Conservation (phyloP, 1,139 yeast genomes). For the Sugiyamaella paludigena region DNA sequence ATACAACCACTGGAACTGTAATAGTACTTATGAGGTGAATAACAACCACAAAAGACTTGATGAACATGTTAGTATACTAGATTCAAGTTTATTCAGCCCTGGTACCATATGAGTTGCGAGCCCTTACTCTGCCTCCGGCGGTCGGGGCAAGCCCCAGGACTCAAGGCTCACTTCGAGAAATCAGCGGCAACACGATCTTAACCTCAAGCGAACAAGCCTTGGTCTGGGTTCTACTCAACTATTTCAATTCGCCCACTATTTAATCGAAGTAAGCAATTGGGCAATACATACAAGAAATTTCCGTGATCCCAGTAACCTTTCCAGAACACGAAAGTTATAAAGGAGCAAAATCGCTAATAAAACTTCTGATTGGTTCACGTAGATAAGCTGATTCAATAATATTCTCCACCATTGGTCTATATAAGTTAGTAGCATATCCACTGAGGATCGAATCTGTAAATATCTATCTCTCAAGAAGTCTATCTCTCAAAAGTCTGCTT, state of each 20-base stretch:
- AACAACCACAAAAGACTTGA: constrained; percentile 33
- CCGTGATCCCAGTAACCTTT: constrained; percentile 61
- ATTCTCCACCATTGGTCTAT: constrained; percentile 65
- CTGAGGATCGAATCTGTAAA: too few relatives aligned
- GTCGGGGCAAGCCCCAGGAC: too few relatives aligned
- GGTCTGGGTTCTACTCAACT: background rate
- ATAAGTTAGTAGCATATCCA: background rate
- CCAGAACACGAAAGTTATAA: constrained; percentile 61
- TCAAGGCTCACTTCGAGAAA: too few relatives aligned
- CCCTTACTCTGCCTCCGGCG: background rate
- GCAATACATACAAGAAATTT: constrained; percentile 43
- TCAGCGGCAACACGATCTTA: too few relatives aligned
- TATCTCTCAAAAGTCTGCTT: too few relatives aligned
- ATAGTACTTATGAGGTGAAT: constrained; percentile 36
- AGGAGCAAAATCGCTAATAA: constrained; percentile 51
- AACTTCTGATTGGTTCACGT: constrained; percentile 65
- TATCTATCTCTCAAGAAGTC: too few relatives aligned
- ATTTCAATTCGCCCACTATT: too few relatives aligned
- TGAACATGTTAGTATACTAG: constrained; percentile 33
- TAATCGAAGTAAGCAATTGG: too few relatives aligned
- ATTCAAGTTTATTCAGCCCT: background rate
- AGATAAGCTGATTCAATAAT: constrained; percentile 53
- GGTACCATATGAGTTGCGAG: too few relatives aligned
- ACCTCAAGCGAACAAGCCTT: too few relatives aligned
- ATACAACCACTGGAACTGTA: constrained; percentile 35